These are phyloP conservation scores for Pinus albicaulis DNA, from an alignment of 75 land plant genomes.

Conservation along the genomic window DNA sequence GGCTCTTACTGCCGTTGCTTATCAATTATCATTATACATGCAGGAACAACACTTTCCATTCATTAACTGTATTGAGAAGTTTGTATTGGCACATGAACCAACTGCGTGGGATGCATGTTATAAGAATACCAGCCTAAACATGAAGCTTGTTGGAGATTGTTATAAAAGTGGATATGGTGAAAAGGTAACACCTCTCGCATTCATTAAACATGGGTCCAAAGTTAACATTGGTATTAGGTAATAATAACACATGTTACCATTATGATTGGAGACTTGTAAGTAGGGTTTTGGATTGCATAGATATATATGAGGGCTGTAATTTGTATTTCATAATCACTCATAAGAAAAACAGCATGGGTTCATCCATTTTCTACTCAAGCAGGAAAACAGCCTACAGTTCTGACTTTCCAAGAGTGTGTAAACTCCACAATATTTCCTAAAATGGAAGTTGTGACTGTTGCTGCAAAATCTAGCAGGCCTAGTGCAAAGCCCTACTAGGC, in stretches of 20 bases:
- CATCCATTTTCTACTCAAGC: constrained; percentile 11
- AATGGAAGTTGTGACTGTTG: constrained; percentile 17
- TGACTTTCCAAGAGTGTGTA: constrained; percentile 18
- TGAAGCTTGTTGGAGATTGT: constrained; percentile 28
- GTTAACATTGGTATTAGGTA: not conserved
- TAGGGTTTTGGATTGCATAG: constrained; percentile 5
- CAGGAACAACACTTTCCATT: constrained; percentile 46
- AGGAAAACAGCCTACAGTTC: constrained; percentile 17
- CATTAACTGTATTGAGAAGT: constrained; percentile 35
- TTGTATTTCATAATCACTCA: not conserved
- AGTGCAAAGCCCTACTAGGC: no score
- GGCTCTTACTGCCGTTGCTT: not conserved
- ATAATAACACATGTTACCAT: not conserved
- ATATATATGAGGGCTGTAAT: not conserved
- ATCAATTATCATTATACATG: not conserved
- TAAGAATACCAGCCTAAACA: constrained; percentile 21
- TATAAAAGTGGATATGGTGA: constrained; percentile 32
- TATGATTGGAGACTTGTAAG: constrained; percentile 3
- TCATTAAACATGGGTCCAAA: not conserved
- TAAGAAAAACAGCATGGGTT: constrained; percentile 9
- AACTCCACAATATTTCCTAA: not conserved
- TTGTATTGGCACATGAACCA: constrained; percentile 36
- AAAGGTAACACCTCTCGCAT: constrained; percentile 24
- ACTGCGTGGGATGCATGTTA: constrained; percentile 42
- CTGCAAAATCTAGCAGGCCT: no score